phyloP scores from a whole-genome alignment of 495 filamentous ascomycete species.

The Trichoderma asperelloides region DNA sequence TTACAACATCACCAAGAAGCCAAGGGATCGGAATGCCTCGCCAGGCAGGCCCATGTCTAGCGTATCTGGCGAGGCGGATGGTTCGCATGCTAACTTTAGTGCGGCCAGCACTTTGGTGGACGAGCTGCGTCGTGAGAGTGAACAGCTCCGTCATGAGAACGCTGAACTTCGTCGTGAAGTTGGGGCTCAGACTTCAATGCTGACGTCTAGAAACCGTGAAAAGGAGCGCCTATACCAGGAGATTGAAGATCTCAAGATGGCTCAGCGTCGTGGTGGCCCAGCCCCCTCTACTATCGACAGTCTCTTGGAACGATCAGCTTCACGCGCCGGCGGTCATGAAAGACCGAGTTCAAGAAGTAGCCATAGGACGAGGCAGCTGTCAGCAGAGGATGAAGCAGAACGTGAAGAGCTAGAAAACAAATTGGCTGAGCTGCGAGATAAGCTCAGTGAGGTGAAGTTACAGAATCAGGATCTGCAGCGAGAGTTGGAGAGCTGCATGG shows the following conservation, averaged over 20 bases:
- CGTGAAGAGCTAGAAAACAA: slow-evolving; percentile 79
- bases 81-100: slow-evolving; percentile 44
- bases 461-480: slow-evolving; percentile 72
- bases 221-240: slow-evolving; percentile 92
- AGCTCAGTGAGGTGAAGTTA: slow-evolving; percentile 72
- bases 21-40: slow-evolving; percentile 42
- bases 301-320: slow-evolving; percentile 86
- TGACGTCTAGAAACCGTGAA: slow-evolving; percentile 90
- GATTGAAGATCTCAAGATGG: slow-evolving; percentile 91
- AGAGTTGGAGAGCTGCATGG: slow-evolving; percentile 58
- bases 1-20: slow-evolving; percentile 53
- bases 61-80: slow-evolving; percentile 45
- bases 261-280: slow-evolving; percentile 55
- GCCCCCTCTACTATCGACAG: slow-evolving; percentile 70
- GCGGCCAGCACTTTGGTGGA: slow-evolving; percentile 61
- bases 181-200: slow-evolving; percentile 93
- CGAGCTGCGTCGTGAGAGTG: slow-evolving; percentile 51
- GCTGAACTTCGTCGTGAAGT: slow-evolving; percentile 86
- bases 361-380: slow-evolving; percentile 49
- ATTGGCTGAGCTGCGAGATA: slow-evolving; percentile 75
- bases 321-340: slow-evolving; percentile 58
- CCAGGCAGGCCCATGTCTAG: slow-evolving; percentile 57
- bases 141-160: slow-evolving; percentile 83
- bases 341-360: slow-evolving; percentile 65
- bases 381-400: slow-evolving; percentile 59